Conservation (phyloP, 2,329 filamentous ascomycete species). For the Sclerotinia subarctica region DNA sequence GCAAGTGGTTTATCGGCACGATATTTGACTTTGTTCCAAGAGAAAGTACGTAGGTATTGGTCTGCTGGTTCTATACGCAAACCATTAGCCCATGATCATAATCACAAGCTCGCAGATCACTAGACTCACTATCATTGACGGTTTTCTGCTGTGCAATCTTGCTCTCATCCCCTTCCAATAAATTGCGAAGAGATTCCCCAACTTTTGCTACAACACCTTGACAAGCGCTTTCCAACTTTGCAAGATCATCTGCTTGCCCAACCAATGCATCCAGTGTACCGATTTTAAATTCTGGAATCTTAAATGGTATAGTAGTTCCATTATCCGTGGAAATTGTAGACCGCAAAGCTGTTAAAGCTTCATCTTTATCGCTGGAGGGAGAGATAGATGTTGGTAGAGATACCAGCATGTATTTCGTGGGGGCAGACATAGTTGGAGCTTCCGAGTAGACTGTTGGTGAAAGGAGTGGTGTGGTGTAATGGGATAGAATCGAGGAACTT, state of each 20-base stretch:
- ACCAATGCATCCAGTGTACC: slow-evolving; percentile 93
- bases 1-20: slow-evolving; percentile 84
- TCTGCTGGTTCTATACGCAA: slow-evolving; percentile 77
- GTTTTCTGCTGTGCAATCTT: slow-evolving; percentile 73
- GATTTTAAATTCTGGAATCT: slow-evolving; percentile 94
- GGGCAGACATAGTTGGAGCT: slow-evolving; percentile 32
- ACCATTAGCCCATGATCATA: slow-evolving; percentile 18
- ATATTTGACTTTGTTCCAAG: slow-evolving; percentile 98
- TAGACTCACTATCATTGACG: slow-evolving; percentile 73
- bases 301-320: slow-evolving; percentile 72
- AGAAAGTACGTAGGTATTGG: slow-evolving; percentile 83
- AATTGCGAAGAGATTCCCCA: slow-evolving; percentile 36
- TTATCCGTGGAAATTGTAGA: slow-evolving; percentile 70
- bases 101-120: background rate
- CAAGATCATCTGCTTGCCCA: slow-evolving; percentile 91
- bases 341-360: slow-evolving; percentile 74
- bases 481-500: background rate
- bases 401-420: slow-evolving; percentile 73
- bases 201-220: slow-evolving; percentile 84
- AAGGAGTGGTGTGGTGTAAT: background rate
- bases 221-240: slow-evolving; percentile 79
- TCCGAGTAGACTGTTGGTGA: background rate
- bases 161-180: slow-evolving; percentile 39
- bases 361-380: slow-evolving; percentile 73
- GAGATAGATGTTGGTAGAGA: slow-evolving; percentile 87